A percentile compares a stretch with the other conserved stretches of the same genome.
These are phyloP conservation scores for Naganishia randhawae DNA, from an alignment of 768 basidiomycete species.

Conservation along the genomic window DNA sequence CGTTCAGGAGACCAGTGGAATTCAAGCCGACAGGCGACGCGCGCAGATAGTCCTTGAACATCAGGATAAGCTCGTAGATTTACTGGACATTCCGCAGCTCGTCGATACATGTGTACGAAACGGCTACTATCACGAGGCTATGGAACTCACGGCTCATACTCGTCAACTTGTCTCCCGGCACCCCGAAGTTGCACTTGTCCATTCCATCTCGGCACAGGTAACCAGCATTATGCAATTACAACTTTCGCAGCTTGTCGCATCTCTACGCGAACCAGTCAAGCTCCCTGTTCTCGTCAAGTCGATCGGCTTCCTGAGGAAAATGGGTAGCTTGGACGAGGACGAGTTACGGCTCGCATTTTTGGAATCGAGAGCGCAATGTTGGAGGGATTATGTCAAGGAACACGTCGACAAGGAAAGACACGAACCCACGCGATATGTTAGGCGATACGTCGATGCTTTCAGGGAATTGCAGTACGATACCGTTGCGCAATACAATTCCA, in stretches of 20 bases:
- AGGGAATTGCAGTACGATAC: conserved; percentile 89
- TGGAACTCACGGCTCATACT: conserved; percentile 76
- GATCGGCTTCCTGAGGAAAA: conserved; percentile 76
- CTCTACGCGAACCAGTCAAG: conserved; percentile 79
- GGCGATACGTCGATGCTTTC: conserved; percentile 85
- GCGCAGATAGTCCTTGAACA: conserved; percentile 86
- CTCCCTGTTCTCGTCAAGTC: conserved; percentile 86
- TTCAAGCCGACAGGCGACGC: conserved; percentile 70
- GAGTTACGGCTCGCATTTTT: conserved; percentile 85
- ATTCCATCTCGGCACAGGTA: conserved; percentile 58
- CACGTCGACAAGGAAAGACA: conserved; percentile 60
- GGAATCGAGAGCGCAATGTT: conserved; percentile 64
- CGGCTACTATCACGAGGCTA: conserved; percentile 85
- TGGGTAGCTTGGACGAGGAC: conserved; percentile 67
- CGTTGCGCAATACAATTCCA: conserved; percentile 80
- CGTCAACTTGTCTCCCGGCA: conserved; percentile 55
- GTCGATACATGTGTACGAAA: conserved; percentile 91
- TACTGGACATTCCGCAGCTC: conserved; percentile 83
- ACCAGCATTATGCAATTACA: conserved; percentile 54
- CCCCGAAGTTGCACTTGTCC: conserved; percentile 54
- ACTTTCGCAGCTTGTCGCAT: conserved; percentile 70
- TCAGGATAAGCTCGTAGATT: conserved; percentile 84
- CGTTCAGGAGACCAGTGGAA: conserved; percentile 63
- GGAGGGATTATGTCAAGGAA: conserved; percentile 57
- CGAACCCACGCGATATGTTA: conserved; percentile 71